These are phyloP conservation scores for Agastache rugosa DNA, from an alignment of 257 asterid genomes.

Conservation along the genomic window DNA sequence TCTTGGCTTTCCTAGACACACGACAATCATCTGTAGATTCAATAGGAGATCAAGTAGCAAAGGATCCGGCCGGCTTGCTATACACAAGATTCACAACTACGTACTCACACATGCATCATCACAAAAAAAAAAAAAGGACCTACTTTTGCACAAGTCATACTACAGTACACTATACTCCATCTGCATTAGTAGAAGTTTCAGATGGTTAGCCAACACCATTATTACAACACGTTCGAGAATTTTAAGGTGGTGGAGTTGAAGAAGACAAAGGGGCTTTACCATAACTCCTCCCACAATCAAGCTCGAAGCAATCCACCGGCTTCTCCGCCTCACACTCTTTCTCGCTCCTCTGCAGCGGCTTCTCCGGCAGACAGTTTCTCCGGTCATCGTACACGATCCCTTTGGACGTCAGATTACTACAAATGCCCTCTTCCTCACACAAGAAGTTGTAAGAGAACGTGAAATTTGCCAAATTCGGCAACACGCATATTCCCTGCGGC, in stretches of 20 bases:
- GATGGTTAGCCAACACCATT: neutral
- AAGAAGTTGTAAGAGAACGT: slow-evolving; percentile 61
- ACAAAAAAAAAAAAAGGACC: neutral
- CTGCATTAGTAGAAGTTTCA: slow-evolving; percentile 14
- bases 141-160: neutral
- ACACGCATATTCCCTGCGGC: slow-evolving; percentile 63
- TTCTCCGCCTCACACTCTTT: slow-evolving; percentile 65
- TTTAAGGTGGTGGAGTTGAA: slow-evolving; percentile 30
- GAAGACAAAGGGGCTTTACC: slow-evolving; percentile 6
- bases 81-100: slow-evolving; percentile 18
- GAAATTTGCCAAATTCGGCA: slow-evolving; percentile 59
- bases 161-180: slow-evolving; percentile 2
- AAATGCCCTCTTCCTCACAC: slow-evolving; percentile 63
- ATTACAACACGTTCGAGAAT: neutral
- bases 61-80: no score
- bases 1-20: no score
- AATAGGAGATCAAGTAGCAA: no score
- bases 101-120: neutral
- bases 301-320: slow-evolving; percentile 59
- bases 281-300: slow-evolving; percentile 35
- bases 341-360: slow-evolving; percentile 69
- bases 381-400: slow-evolving; percentile 58
- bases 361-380: slow-evolving; percentile 63
- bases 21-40: no score
- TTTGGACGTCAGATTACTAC: slow-evolving; percentile 60